Base-by-base conservation (phyloP, 129 eudicot genomes). In the Centrapalus pauciflorus region DNA sequence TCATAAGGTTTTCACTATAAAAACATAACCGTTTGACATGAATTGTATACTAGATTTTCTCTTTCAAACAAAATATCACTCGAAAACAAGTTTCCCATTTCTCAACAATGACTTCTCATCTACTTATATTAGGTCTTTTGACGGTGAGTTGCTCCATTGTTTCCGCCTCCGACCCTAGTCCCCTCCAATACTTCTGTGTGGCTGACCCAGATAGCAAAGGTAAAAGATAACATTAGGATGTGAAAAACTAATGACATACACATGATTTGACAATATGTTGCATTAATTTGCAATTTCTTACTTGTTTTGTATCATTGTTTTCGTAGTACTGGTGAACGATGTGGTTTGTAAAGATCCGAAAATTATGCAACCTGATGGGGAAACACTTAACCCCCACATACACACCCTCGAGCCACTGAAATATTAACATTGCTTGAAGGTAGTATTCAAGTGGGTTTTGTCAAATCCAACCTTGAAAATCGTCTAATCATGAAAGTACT, bases 401-500 rank as follows among this genome's bases (percentile, higher is more conserved):
- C 38, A 4, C 62, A 56, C 16, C 62, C 62, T 56, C 62, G 62
- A 0, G 62, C 62, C 16, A 64, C 66, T 1, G 78, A 74, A 29
- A 64, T 64, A 3, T 40, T 74, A 19, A 55, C 51, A 0, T 49
- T 74, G 4, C 27, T 74, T 7, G 25, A 65, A 28, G 78, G 78
- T 3, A 17, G 10, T 4, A 24, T 74, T 0, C 35, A 74, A 28
- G 78, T 56, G 1, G 72, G 78, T 5, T 74, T 74, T 23, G 35
- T 74, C 4, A 64, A 72, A 1, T 74, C 78, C 34, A 74, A 64
- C 55, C 72, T 66, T 7, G 72, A 37, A 29, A 74, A 74, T 35
- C 20, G 32, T 13, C 72, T 74, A 9, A 46, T 61, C 6, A 23
- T 55, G 3, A 72, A 62, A 46, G 34, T 6, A 2, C 67, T 74